Percentiles rank a stretch among this genome's conserved stretches.
Conservation (phyloP, 2,329 filamentous ascomycete species). For the Drechslerella stenobrocha region DNA sequence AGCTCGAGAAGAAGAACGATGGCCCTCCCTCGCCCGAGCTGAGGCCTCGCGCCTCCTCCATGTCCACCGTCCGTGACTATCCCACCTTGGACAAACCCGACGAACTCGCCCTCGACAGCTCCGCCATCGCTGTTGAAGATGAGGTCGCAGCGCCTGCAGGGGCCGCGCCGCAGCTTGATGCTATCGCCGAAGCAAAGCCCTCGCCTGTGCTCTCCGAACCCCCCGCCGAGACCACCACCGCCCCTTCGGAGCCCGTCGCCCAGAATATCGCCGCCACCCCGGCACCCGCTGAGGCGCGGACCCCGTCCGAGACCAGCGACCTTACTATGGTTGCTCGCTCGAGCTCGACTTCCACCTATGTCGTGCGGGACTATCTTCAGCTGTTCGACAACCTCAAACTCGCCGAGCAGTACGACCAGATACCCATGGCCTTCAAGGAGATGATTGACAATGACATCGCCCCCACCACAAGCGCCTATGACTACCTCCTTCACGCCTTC, state of each 20-base stretch:
- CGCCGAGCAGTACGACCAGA: slow-evolving; percentile 76
- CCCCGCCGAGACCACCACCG: neutral
- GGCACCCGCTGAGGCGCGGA: slow-evolving; percentile 47
- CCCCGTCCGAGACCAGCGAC: slow-evolving; percentile 54
- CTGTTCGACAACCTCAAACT: slow-evolving; percentile 75
- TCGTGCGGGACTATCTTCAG: slow-evolving; percentile 73
- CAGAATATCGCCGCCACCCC: slow-evolving; percentile 2
- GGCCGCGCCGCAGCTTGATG: neutral
- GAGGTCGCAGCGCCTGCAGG: slow-evolving; percentile 6
- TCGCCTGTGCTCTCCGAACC: slow-evolving; percentile 4
- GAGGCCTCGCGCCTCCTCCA: slow-evolving; percentile 39
- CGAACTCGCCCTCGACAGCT: slow-evolving; percentile 17
- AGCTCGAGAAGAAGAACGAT: slow-evolving; percentile 42
- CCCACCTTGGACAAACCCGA: slow-evolving; percentile 41
- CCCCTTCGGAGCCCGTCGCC: neutral
- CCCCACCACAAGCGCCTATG: slow-evolving; percentile 86
- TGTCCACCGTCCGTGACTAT: slow-evolving; percentile 44
- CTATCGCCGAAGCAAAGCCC: slow-evolving; percentile 7
- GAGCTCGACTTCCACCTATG: slow-evolving; percentile 62
- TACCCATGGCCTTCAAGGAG: slow-evolving; percentile 85
- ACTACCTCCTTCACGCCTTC: slow-evolving; percentile 80
- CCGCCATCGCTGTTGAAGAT: slow-evolving; percentile 34
- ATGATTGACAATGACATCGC: slow-evolving; percentile 81
- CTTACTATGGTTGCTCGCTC: slow-evolving; percentile 58
- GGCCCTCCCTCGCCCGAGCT: slow-evolving; percentile 33